Evolutionary conservation across 176 grass and related monocot species (phyloP).

Genomic region (Bonia amplexicaulis): DNA sequence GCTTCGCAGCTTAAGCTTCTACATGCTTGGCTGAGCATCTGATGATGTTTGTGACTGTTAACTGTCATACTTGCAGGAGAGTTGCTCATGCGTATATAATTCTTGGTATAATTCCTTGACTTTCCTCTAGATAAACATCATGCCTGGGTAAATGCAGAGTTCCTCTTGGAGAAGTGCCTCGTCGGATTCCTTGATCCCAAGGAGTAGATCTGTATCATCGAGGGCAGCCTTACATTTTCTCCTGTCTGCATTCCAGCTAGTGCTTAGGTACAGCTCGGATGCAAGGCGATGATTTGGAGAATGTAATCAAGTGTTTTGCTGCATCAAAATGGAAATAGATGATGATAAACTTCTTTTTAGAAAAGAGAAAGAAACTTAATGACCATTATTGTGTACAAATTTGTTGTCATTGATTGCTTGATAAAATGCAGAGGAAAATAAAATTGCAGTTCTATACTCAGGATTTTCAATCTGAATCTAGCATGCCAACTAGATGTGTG

Average conservation of each 20-base stretch:
- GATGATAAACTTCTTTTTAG: neutral
- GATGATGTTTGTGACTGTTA: neutral
- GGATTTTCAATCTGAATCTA: too few species aligned
- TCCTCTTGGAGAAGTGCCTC: constrained; percentile 89
- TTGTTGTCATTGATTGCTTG: neutral
- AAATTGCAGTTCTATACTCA: neutral
- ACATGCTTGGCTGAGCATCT: neutral
- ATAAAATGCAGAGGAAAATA: neutral
- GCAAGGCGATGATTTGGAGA: neutral
- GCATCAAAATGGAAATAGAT: neutral
- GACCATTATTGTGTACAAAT: neutral
- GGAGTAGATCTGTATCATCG: constrained; percentile 10
- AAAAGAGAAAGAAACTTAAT: neutral
- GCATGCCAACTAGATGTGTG: neutral
- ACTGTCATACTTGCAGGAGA: neutral
- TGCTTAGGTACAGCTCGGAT: neutral
- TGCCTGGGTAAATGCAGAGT: constrained; percentile 90
- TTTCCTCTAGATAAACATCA: constrained; percentile 78
- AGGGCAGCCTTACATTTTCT: neutral
- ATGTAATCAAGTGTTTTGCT: constrained; percentile 6
- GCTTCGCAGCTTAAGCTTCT: neutral
- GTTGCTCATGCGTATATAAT: neutral
- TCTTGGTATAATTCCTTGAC: constrained; percentile 50
- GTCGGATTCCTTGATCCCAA: constrained; percentile 68
- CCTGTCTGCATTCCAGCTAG: neutral